Evolutionary conservation across 176 grass and related monocot species (phyloP).

Genomic region (Calamus simplicifolius): DNA sequence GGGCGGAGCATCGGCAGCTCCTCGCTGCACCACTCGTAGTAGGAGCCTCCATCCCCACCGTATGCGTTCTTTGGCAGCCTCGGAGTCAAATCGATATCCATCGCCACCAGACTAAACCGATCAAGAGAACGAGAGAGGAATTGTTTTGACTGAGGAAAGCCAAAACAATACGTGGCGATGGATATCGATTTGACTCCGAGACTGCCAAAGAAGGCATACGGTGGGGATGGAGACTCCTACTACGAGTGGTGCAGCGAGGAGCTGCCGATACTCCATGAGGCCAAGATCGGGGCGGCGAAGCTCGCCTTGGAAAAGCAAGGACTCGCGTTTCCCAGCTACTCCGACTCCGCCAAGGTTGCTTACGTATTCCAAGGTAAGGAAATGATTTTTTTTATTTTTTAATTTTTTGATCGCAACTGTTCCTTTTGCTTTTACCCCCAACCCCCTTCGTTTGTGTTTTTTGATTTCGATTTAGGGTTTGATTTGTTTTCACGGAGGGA

Average conservation of each 20-base stretch:
- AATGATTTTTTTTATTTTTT: neutral
- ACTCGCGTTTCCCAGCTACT: slow-evolving; percentile 68
- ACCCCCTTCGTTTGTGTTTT: too few species aligned
- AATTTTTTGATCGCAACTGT: neutral
- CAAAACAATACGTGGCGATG: too few species aligned
- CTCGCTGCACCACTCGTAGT: slow-evolving; percentile 59
- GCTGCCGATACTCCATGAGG: slow-evolving; percentile 70
- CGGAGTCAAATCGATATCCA: slow-evolving; percentile 73
- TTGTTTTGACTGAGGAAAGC: too few species aligned
- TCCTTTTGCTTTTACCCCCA: too few species aligned
- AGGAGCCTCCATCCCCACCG: slow-evolving; percentile 50
- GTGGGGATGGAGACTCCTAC: slow-evolving; percentile 54
- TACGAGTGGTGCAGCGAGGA: slow-evolving; percentile 60
- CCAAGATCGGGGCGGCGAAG: slow-evolving; percentile 77
- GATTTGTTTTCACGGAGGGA: too few species aligned
- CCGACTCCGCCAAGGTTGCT: slow-evolving; percentile 87
- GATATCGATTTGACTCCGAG: slow-evolving; percentile 64
- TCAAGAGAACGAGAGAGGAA: too few species aligned
- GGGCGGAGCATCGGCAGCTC: slow-evolving; percentile 80
- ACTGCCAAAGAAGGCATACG: slow-evolving; percentile 40
- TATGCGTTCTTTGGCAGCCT: slow-evolving; percentile 39
- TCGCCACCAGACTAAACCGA: too few species aligned
- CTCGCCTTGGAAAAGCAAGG: slow-evolving; percentile 47
- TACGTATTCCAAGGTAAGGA: slow-evolving; percentile 70
- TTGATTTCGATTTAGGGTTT: too few species aligned